These are phyloP conservation scores for barrel medic (Medicago truncatula) DNA, from an alignment of 306 rosid species.

Conservation along the genomic window DNA sequence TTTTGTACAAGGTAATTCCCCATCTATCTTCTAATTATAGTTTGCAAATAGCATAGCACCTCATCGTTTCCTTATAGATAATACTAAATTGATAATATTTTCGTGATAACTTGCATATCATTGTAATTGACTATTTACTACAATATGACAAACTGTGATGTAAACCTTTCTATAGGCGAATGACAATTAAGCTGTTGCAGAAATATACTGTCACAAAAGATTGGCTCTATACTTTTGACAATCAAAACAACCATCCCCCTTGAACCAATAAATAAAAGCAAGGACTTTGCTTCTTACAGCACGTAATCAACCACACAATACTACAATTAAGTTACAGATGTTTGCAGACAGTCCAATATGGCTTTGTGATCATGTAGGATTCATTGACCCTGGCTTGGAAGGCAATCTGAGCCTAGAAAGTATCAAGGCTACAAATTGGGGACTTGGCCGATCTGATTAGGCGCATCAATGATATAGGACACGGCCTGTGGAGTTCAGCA, in stretches of 20 bases:
- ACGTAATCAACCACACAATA: slow-evolving; percentile 23
- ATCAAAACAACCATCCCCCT: slow-evolving; percentile 29
- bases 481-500: slow-evolving; percentile 3
- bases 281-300: slow-evolving; percentile 17
- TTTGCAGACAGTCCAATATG: slow-evolving; percentile 28
- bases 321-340: slow-evolving; percentile 40
- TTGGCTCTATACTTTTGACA: slow-evolving; percentile 10
- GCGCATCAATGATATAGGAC: slow-evolving; percentile 32
- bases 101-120: neutral
- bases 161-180: slow-evolving; percentile 14
- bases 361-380: slow-evolving; percentile 31
- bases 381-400: slow-evolving; percentile 27
- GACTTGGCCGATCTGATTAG: slow-evolving; percentile 33
- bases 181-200: slow-evolving; percentile 8
- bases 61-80: neutral
- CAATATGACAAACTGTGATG: slow-evolving; percentile 10
- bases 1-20: neutral
- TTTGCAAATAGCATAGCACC: neutral
- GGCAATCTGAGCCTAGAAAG: slow-evolving; percentile 39
- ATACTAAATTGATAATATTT: neutral
- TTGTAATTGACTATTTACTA: too few relatives aligned
- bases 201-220: slow-evolving; percentile 14
- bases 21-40: neutral
- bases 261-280: slow-evolving; percentile 35
- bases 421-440: slow-evolving; percentile 24